A percentile compares a stretch with the other conserved stretches of the same genome.
phyloP scores from a whole-genome alignment of 495 filamentous ascomycete genomes.

The Amorphotheca resinae region DNA sequence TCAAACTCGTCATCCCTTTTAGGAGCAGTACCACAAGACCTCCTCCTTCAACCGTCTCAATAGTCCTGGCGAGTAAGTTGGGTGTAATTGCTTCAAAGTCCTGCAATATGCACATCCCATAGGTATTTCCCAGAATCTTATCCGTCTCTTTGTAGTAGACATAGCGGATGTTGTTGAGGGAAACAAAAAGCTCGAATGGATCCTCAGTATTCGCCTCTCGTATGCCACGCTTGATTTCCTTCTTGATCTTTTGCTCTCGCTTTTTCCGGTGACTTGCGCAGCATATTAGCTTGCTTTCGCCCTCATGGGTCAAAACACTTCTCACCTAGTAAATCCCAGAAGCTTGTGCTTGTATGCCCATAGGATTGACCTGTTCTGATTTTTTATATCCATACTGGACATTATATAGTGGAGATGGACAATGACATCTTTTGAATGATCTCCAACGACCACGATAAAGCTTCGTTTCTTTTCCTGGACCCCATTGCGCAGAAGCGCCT shows the following conservation, averaged over 20 bases:
- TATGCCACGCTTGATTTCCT: constrained; percentile 91
- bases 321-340: constrained; percentile 67
- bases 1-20: constrained; percentile 94
- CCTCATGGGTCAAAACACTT: background rate
- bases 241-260: constrained; percentile 94
- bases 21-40: constrained; percentile 81
- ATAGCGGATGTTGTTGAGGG: constrained; percentile 93
- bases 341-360: constrained; percentile 99
- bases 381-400: constrained; percentile 78
- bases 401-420: constrained; percentile 91
- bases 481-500: constrained; percentile 89
- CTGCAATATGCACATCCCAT: constrained; percentile 96
- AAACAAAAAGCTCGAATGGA: constrained; percentile 96
- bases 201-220: constrained; percentile 93
- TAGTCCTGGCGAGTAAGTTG: constrained; percentile 84
- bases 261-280: constrained; percentile 75
- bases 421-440: constrained; percentile 93
- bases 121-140: constrained; percentile 96
- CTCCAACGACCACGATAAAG: constrained; percentile 95
- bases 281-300: constrained; percentile 3
- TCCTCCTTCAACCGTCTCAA: constrained; percentile 96
- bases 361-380: constrained; percentile 90
- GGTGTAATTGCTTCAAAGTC: constrained; percentile 98
- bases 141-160: constrained; percentile 99
- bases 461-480: constrained; percentile 93